Evolutionary conservation across 2,329 filamentous ascomycete species (phyloP), one percentile per base, ranked within the genome.

Genomic region (Xylariaceae sp.): DNA sequence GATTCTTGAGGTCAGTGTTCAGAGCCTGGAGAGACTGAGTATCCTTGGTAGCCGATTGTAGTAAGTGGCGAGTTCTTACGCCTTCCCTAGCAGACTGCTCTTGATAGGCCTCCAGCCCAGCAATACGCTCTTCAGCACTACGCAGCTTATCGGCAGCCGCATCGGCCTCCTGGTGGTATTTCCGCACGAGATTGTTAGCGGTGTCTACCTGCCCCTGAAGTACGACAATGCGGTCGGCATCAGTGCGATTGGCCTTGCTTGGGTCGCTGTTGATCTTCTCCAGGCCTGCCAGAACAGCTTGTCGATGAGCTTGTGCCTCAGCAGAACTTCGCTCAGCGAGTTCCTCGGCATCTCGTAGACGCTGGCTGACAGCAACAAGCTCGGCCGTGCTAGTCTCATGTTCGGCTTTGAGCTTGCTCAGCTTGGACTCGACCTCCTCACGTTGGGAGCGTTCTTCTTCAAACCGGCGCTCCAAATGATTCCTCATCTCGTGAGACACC

Each of bases 61-160:
- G 76, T 60, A 97, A 91, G 60, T 93, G 84, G 41, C 93, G 82
- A 51, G 97, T 89, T 28, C 83, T 81, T 41, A 98, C 81, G 37
- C 89, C 89, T 64, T 98, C 94, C 34, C 93, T 81, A 64, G 90
- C 97, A 3, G 90, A 86, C 65, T 98, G 93, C 61, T 98, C 93
- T 66, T 98, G 93, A 63, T 97, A 97, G 19, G 89, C 88, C 64
- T 98, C 93, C 3, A 98, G 76, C 6, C 93, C 93, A 4, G 93
- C 94, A 62, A 98, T 97, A 32, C 93, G 83, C 68, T 97, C 94
- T 66, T 98, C 94, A 3, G 93, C 93, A 44, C 85, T 85, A 39
- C 93, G 85, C 39, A 98, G 74, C 61, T 90, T 94, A 59, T 96
- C 89, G 0, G 89, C 85, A 3, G 90, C 89, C 19, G 75, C 69